Percentiles rank a stretch among this genome's conserved stretches.
Conservation (phyloP, 2,329 filamentous ascomycete species). For the Drechmeria coniospora region DNA sequence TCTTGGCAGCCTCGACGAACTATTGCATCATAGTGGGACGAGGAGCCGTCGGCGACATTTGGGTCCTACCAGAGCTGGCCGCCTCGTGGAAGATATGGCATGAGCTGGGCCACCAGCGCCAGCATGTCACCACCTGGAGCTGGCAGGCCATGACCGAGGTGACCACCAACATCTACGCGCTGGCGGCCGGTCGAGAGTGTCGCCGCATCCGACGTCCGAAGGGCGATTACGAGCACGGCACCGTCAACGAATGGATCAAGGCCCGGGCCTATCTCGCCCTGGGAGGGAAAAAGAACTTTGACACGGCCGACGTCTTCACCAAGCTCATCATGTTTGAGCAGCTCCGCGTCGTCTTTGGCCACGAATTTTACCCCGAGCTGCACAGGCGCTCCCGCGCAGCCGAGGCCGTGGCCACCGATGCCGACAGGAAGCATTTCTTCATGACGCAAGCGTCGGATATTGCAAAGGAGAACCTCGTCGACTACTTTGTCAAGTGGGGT, state of each 20-base stretch:
- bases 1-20: background rate
- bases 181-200: constrained; percentile 1
- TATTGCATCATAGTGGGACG: background rate
- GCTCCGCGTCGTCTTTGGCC: constrained; percentile 2
- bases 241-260: constrained; percentile 1
- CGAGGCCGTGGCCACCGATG: background rate
- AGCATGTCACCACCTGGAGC: constrained; percentile 1
- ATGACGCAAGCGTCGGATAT: background rate
- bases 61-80: background rate
- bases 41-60: background rate
- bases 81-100: constrained; percentile 3
- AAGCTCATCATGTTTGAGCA: constrained; percentile 3
- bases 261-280: constrained; percentile 1
- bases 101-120: constrained; percentile 3
- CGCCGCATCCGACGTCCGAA: background rate
- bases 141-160: constrained; percentile 1
- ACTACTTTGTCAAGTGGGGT: constrained; percentile 3
- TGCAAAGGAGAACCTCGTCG: background rate
- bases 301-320: background rate
- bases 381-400: background rate
- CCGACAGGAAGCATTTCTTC: constrained; percentile 1
- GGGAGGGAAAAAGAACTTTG: constrained; percentile 1
- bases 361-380: constrained; percentile 1
- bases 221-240: background rate
- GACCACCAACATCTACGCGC: constrained; percentile 3